phyloP scores from a whole-genome alignment of 495 filamentous ascomycete species.

The Aspergillus diversus region DNA sequence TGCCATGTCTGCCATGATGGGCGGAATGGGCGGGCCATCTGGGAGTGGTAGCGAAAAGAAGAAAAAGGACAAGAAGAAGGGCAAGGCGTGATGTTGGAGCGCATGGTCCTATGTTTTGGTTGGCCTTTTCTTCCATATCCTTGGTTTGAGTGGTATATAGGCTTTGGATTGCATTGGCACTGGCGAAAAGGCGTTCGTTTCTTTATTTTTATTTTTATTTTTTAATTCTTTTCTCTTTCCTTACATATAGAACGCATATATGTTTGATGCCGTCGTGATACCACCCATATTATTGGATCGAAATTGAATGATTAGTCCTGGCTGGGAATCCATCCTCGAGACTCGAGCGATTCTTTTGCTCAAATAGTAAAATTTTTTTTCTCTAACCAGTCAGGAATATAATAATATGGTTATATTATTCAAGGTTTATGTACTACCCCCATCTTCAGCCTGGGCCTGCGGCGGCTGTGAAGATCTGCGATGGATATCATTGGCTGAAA shows the following conservation, averaged over 20 bases:
- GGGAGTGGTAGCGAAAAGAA: conserved; percentile 49
- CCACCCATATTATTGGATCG: conserved; percentile 14
- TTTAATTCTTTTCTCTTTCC: no score
- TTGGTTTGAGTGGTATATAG: conserved; percentile 17
- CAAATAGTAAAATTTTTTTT: no score
- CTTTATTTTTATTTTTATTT: conserved; percentile 14
- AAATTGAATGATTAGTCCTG: not conserved
- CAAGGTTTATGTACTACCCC: no score
- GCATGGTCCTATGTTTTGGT: conserved; percentile 37
- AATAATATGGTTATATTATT: no score
- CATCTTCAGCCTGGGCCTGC: no score
- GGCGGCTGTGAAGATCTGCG: not conserved
- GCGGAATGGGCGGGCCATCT: conserved; percentile 30
- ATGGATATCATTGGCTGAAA: conserved; percentile 12
- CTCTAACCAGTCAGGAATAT: no score
- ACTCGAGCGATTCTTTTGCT: no score
- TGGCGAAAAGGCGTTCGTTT: conserved; percentile 29
- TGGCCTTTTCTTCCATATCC: not conserved
- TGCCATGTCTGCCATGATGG: conserved; percentile 31
- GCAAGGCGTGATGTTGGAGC: conserved; percentile 49
- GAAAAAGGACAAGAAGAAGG: conserved; percentile 57
- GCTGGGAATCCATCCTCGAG: no score
- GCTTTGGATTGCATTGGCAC: conserved; percentile 31
- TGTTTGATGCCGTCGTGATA: conserved; percentile 22
- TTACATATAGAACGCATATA: conserved; percentile 16